Percentiles rank a stretch among this genome's conserved stretches.
These are phyloP conservation scores for Wickerhamiella qilinensis DNA, from an alignment of 805 yeast genomes.

Conservation along the genomic window DNA sequence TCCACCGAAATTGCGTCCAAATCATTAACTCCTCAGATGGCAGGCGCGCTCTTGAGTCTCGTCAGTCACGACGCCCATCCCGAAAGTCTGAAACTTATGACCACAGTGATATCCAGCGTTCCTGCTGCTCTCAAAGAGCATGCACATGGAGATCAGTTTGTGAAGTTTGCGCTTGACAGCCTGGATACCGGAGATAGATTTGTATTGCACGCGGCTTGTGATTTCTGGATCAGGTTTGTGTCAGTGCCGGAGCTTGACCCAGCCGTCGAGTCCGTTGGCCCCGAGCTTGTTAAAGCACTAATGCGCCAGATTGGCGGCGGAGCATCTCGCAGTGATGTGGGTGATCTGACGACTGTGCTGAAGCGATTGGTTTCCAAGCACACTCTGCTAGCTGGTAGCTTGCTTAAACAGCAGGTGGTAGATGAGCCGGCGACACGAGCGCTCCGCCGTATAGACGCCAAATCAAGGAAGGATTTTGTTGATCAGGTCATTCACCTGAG, in stretches of 20 bases:
- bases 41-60: not conserved
- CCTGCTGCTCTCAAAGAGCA: conserved; percentile 8
- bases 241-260: conserved; percentile 6
- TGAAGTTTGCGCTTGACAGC: conserved; percentile 26
- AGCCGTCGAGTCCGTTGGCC: conserved; percentile 19
- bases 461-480: conserved; percentile 15
- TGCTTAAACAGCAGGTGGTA: conserved; percentile 8
- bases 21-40: conserved; percentile 1
- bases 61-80: conserved; percentile 15
- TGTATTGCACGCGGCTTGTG: conserved; percentile 34
- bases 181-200: conserved; percentile 37
- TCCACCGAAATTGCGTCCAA: conserved; percentile 9
- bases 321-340: conserved; percentile 30
- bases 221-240: conserved; percentile 39
- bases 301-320: conserved; percentile 26
- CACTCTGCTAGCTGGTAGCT: conserved; percentile 4
- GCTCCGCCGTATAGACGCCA: conserved; percentile 7
- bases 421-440: conserved; percentile 8
- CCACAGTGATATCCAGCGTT: conserved; percentile 11
- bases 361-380: conserved; percentile 20
- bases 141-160: conserved; percentile 12
- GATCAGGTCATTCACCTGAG: conserved; percentile 18
- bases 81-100: conserved; percentile 17
- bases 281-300: conserved; percentile 23
- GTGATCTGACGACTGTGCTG: conserved; percentile 26